Conservation (phyloP, 176 grass and related monocot genomes). For the Pontederia paniculata region DNA sequence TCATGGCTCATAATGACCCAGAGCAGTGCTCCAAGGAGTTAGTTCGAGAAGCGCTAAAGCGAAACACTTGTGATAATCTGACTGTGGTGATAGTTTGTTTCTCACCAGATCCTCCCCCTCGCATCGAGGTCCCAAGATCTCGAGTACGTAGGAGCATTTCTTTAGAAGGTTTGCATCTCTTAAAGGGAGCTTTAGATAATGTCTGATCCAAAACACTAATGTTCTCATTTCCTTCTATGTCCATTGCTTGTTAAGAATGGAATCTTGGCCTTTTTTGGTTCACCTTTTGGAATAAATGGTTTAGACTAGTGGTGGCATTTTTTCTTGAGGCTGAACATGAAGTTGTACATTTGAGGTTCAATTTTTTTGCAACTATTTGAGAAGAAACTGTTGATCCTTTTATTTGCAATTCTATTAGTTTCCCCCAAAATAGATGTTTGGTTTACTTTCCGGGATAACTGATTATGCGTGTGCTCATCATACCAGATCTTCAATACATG, state of each 20-base stretch:
- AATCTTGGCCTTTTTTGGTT: background rate
- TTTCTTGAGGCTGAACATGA: background rate
- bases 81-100: slow-evolving; percentile 76
- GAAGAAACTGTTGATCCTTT: no score
- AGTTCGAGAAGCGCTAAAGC: slow-evolving; percentile 60
- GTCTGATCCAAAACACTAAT: slow-evolving; percentile 21
- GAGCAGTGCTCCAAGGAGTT: slow-evolving; percentile 57
- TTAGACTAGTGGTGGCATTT: background rate
- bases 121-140: slow-evolving; percentile 69
- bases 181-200: slow-evolving; percentile 78
- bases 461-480: no score
- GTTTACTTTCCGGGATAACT: no score
- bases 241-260: background rate
- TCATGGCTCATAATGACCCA: slow-evolving; percentile 75
- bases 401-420: no score
- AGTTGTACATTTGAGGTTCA: slow-evolving; percentile 1
- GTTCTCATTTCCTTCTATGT: no score
- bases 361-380: background rate
- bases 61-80: slow-evolving; percentile 74
- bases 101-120: slow-evolving; percentile 59
- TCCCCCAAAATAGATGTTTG: no score
- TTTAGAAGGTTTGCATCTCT: slow-evolving; percentile 61
- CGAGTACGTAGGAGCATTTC: slow-evolving; percentile 81
- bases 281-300: background rate
- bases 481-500: no score